phyloP scores from a whole-genome alignment of 495 filamentous ascomycete species.

The Aspergillus leporis region DNA sequence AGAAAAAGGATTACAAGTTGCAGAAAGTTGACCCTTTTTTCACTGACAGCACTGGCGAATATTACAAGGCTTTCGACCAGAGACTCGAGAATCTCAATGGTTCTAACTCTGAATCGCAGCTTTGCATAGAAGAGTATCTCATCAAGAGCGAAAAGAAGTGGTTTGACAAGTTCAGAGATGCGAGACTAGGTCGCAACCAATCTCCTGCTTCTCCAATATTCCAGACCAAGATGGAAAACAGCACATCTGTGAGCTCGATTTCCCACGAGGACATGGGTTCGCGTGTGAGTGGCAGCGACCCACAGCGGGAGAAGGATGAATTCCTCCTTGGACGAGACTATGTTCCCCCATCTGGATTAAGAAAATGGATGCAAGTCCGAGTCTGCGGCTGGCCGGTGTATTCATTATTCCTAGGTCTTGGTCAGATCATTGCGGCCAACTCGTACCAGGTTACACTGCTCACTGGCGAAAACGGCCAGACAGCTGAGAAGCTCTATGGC shows the following conservation, averaged over 20 bases:
- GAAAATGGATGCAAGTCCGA: constrained; percentile 51
- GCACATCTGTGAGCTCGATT: constrained; percentile 37
- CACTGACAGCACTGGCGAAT: constrained; percentile 66
- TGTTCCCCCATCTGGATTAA: constrained; percentile 64
- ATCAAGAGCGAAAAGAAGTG: constrained; percentile 71
- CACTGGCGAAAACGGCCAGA: constrained; percentile 62
- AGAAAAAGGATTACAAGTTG: constrained; percentile 62
- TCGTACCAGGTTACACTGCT: constrained; percentile 73
- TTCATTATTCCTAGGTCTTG: constrained; percentile 63
- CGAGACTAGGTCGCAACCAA: constrained; percentile 51
- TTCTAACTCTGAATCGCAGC: constrained; percentile 55
- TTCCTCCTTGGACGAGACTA: constrained; percentile 67
- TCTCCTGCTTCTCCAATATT: constrained; percentile 47
- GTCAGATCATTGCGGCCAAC: constrained; percentile 70
- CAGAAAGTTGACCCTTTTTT: constrained; percentile 73
- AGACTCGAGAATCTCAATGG: constrained; percentile 59
- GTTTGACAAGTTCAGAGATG: constrained; percentile 63
- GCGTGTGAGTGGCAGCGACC: constrained; percentile 36
- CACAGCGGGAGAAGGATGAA: constrained; percentile 41
- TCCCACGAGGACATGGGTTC: constrained; percentile 40
- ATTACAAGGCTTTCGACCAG: constrained; percentile 60
- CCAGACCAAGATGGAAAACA: constrained; percentile 31
- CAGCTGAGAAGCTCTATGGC: constrained; percentile 63
- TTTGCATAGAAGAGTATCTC: constrained; percentile 69
- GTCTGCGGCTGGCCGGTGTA: constrained; percentile 71